Evolutionary conservation across 2,329 filamentous ascomycete genomes (phyloP), one percentile per base, ranked within the genome.

Genomic region (Botryosphaeria dothidea): DNA sequence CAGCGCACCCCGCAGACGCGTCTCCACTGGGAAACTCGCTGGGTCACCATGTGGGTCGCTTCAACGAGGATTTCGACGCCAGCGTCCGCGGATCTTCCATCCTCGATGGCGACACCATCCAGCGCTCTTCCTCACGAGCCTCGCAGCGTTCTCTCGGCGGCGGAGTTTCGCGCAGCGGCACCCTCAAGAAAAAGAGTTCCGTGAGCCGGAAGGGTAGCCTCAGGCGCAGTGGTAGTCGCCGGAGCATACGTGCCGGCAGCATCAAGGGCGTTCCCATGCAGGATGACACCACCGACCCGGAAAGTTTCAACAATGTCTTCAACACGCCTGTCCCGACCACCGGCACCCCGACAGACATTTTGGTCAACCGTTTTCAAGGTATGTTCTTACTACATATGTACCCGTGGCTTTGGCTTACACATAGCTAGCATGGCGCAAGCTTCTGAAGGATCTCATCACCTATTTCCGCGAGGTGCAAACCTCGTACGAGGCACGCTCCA

Each of bases 381-480:
- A 84, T 66, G 86, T 73, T 25, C 38, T n/a, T n/a, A 7, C 38
- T 13, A 15, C 25, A 8, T 23, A 41, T 64, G 56, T 54, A 66
- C 21, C 5, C 7, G 36, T 23, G 29, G 17, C 15, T 25, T 21
- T 15, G n/a, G 19, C 38, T 66, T 9, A 62, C 58, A 31, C 58
- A 3, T 27, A 19, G 34, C 29, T 41, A 96, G 93, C 91, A 60
- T 99, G 95, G 95, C 88, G 95, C 71, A 97, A 96, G 81, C 86
- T 97, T 15, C 85, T 99, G 62, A 98, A 98, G 77, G 93, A 97
- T 70, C 84, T 98, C 49, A 97, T 98, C 69, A 82, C 91, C 65
- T 98, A 97, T 77, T 98, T 97, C 76, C 89, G 92, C 71, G 95
- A 98, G 76, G 88, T 98, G 52, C 92, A 97, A 74, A 86, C 86